phyloP scores from a whole-genome alignment of 306 rosid species.

The Boehmeria nivea region DNA sequence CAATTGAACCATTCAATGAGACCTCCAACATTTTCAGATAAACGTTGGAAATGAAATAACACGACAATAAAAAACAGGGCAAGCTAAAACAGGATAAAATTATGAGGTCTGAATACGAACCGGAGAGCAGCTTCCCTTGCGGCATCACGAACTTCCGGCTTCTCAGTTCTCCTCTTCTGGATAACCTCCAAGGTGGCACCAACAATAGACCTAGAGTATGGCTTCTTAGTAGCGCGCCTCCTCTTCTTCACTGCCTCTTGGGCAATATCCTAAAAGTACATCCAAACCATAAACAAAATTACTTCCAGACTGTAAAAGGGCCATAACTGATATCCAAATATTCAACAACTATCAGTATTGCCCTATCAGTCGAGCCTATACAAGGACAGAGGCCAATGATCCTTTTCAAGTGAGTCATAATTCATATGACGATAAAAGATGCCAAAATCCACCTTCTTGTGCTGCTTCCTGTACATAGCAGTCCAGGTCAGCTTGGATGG shows the following conservation, averaged over 20 bases:
- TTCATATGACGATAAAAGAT: neutral
- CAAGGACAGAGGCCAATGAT: neutral
- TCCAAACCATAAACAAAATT: too few species aligned
- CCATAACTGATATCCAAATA: neutral
- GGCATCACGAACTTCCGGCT: constrained; percentile 73
- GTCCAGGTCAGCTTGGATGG: constrained; percentile 53
- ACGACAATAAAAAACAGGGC: too few species aligned
- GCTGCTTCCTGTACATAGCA: constrained; percentile 47
- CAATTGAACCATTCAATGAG: neutral
- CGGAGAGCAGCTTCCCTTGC: constrained; percentile 83
- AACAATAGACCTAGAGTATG: constrained; percentile 65
- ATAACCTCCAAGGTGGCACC: constrained; percentile 69
- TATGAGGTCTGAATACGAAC: constrained; percentile 12
- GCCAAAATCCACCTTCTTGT: constrained; percentile 53
- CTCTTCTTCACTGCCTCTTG: constrained; percentile 75
- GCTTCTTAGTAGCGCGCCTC: constrained; percentile 64
- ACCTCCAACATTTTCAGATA: too few species aligned
- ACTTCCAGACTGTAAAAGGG: too few species aligned
- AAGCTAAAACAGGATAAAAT: too few species aligned
- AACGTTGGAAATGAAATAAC: neutral
- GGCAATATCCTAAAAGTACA: constrained; percentile 48
- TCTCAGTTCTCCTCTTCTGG: constrained; percentile 63
- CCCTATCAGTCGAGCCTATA: neutral
- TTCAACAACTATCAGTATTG: neutral
- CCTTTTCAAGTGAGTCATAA: neutral